A percentile compares a stretch with the other conserved stretches of the same genome.
Conservation (phyloP, 768 basidiomycete genomes). For the Tricholoma furcatifolium region DNA sequence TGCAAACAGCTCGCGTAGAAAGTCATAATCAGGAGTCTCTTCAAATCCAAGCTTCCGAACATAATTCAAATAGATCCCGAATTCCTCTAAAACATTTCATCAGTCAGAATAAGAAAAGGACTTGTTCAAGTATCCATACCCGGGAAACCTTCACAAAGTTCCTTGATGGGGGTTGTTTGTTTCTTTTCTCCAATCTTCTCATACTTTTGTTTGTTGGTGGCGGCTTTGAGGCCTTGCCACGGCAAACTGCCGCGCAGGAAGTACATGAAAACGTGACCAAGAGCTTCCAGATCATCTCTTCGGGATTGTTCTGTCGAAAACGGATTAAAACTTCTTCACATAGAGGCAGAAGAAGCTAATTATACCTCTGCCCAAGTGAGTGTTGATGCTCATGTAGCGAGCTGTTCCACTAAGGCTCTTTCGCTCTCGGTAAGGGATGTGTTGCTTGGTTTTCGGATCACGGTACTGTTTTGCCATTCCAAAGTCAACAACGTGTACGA, state of each 20-base stretch:
- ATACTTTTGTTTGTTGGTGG: constrained; percentile 99
- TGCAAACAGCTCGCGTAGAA: constrained; percentile 90
- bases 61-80: constrained; percentile 98
- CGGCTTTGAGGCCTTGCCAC: constrained; percentile 99
- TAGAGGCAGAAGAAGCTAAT: constrained; percentile 8
- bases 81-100: constrained; percentile 70
- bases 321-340: constrained; percentile 7
- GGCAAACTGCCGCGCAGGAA: constrained; percentile 95
- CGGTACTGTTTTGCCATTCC: constrained; percentile 99
- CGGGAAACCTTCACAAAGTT: constrained; percentile 93
- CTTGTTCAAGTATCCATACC: constrained; percentile 45
- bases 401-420: constrained; percentile 97
- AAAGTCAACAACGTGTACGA: constrained; percentile 95
- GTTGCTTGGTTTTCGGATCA: constrained; percentile 98
- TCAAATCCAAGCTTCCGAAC: constrained; percentile 99
- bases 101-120: constrained; percentile 7
- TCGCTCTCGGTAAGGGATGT: constrained; percentile 97
- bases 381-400: constrained; percentile 99
- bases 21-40: constrained; percentile 98
- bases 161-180: constrained; percentile 97
- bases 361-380: constrained; percentile 92
- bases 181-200: constrained; percentile 99
- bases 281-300: constrained; percentile 96
- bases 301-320: constrained; percentile 73
- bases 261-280: constrained; percentile 99